phyloP scores from a whole-genome alignment of 2,329 filamentous ascomycete genomes.

The Nannizzia gypsea region DNA sequence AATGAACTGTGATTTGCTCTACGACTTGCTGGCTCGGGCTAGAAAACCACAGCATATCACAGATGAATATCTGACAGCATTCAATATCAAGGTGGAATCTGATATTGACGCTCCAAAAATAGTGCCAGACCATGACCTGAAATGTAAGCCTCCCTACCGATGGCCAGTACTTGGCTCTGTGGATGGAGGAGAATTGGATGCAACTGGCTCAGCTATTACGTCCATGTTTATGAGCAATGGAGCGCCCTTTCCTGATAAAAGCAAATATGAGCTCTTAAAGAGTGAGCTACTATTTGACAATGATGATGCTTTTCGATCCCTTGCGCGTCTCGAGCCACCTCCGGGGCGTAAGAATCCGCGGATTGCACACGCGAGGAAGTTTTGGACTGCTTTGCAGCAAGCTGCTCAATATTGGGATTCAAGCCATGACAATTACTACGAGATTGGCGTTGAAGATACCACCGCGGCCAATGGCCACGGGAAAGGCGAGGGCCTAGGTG shows the following conservation, averaged over 20 bases:
- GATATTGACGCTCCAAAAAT: conserved; percentile 28
- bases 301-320: conserved; percentile 46
- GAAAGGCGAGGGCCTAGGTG: conserved; percentile 9
- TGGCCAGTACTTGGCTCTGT: conserved; percentile 23
- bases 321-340: conserved; percentile 38
- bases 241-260: conserved; percentile 35
- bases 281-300: conserved; percentile 45
- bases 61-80: conserved; percentile 26
- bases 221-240: conserved; percentile 36
- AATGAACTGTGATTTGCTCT: conserved; percentile 28
- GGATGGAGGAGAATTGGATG: conserved; percentile 13
- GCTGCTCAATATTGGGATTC: conserved; percentile 53
- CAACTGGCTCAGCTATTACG: conserved; percentile 4
- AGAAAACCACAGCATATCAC: conserved; percentile 32
- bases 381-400: conserved; percentile 48
- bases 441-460: conserved; percentile 21
- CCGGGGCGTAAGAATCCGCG: conserved; percentile 37
- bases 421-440: conserved; percentile 46
- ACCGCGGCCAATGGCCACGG: conserved; percentile 5
- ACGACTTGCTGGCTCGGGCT: conserved; percentile 35
- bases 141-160: conserved; percentile 28
- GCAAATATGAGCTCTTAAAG: conserved; percentile 38
- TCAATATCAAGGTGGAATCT: conserved; percentile 31
- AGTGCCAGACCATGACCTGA: conserved; percentile 25
- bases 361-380: conserved; percentile 47